Base-by-base conservation (phyloP, 768 basidiomycete species). In the Rhodosporidiobolus sp. region DNA sequence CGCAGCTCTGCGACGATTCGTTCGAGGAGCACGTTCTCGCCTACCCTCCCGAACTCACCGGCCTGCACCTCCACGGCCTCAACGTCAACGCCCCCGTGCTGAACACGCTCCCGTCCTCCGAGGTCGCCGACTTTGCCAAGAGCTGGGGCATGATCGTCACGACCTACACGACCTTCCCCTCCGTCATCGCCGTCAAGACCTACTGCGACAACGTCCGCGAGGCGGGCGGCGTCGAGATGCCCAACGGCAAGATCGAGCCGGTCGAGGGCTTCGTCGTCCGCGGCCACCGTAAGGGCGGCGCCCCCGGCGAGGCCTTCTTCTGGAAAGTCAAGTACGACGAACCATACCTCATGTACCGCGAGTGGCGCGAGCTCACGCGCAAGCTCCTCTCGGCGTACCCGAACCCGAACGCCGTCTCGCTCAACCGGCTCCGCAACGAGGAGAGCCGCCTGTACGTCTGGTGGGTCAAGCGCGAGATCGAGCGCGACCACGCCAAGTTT, bases 321-420 rank as follows among this genome's bases (percentile, higher is more conserved):
- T 98, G 96, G 88, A 99, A 99, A 80, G 86, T 98, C 83, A 99
- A 99, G 80, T 98, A 97, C 81, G 94, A 98, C 81, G 92, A 98
- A 79, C 95, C 95, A 4, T 99, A 99, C 80, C 88, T 97, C 86
- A 94, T 95, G 88, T 98, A 96, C 82, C 89, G 96, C 66, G 91
- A 94, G 79, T 98, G 94, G 93, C 86, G 95, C 66, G 95, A 98
- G 81, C 85, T 94, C 63, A 97, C 96, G 11, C 58, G 70, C 34
- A 74, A 71, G 60, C 65, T 67, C 48, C 73, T 77, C 64, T 45
- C 63, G 48, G 60, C 45, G 57, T 74, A 63, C 53, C 65, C 75
- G 9, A 50, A 69, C 24, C 28, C 63, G 26, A 69, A 74, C 28
- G 7, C 54, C 19, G 69, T 70, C 53, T 54, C 55, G 12, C 58